A percentile compares a stretch with the other conserved stretches of the same genome.
Conservation (phyloP, 75 land plant genomes). For the Pinus taeda region DNA sequence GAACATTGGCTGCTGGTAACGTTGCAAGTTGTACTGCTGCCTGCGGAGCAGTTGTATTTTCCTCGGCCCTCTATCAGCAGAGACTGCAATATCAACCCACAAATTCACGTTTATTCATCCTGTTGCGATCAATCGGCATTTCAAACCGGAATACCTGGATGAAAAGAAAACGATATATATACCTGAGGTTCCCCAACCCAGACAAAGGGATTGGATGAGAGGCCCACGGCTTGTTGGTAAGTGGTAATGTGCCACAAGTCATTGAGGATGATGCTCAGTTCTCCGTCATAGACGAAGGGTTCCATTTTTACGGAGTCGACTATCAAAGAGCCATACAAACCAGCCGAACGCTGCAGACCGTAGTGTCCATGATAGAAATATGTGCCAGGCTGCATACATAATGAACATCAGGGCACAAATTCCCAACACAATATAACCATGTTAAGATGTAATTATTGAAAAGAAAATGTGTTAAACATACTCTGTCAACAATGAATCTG, state of each 20-base stretch:
- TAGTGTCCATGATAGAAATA: conserved; percentile 83
- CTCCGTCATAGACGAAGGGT: conserved; percentile 68
- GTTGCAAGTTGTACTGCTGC: conserved; percentile 20
- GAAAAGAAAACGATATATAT: too few species aligned
- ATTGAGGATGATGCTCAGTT: conserved; percentile 57
- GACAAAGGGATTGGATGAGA: conserved; percentile 42
- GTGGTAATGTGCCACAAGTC: conserved; percentile 86
- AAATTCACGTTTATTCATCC: too few species aligned
- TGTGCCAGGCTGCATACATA: conserved; percentile 57
- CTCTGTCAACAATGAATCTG: conserved; percentile 58
- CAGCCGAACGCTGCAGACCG: conserved; percentile 76
- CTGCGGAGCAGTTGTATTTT: conserved; percentile 65
- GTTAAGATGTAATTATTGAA: too few species aligned
- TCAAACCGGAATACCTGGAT: too few species aligned
- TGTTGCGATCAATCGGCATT: too few species aligned
- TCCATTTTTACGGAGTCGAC: conserved; percentile 38
- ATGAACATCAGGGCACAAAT: too few species aligned
- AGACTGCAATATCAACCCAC: conserved; percentile 28
- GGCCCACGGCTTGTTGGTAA: conserved; percentile 58
- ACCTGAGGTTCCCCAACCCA: conserved; percentile 75
- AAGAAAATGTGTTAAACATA: too few species aligned
- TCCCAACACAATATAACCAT: too few species aligned
- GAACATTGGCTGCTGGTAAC: conserved; percentile 36
- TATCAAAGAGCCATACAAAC: conserved; percentile 61
- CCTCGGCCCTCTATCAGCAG: conserved; percentile 81